Evolutionary conservation across 164 flowering plant species (phyloP), one percentile per base, ranked within the genome.

Genomic region (Piper betle): DNA sequence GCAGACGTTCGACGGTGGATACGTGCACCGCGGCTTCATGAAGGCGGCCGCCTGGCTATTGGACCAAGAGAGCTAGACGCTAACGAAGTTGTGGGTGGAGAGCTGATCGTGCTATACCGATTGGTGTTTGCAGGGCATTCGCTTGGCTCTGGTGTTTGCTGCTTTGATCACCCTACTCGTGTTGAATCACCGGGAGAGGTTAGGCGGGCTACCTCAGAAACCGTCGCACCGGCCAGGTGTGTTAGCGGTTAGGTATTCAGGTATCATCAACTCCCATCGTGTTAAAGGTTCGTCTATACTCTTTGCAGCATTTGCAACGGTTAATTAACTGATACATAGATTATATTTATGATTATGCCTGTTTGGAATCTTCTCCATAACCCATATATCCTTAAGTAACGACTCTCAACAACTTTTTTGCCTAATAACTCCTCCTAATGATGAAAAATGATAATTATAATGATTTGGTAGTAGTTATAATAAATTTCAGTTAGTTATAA

Each of bases 1-100:
- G 82, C 81, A 77, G 81, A 85, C 73, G 86, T 88, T 86, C 66
- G 98, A 82, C 43, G 96, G 98, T 1, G 98, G 98, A 5, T 88
- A 66, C 57, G 96, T 85, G 6, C 96, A 88, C 59, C 79, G 82
- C 42, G 96, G 98, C 25, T 64, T 91, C 67, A 68, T 91, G 64
- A 82, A 87, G 43, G 78, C 95, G 11, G 98, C 98, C 8, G 48
- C 53, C 16, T 91, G 96, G 92, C 52, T 91, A 64, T 63, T 91
- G 60, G 69, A 80, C 37, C 64, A 74, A 52, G 98, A 91, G 53
- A 67, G 74, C 4, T 87, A 84, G 62, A 77, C 80, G 41, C 64
- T 88, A 55, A 72, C 59, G 70, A 43, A 66, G 33, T 55, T 87
- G 41, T 86, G 93, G 90, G 55, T 69, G 6, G 83, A 81, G 65